phyloP scores from a whole-genome alignment of 2,329 filamentous ascomycete species.

The Talaromyces albobiverticillius region DNA sequence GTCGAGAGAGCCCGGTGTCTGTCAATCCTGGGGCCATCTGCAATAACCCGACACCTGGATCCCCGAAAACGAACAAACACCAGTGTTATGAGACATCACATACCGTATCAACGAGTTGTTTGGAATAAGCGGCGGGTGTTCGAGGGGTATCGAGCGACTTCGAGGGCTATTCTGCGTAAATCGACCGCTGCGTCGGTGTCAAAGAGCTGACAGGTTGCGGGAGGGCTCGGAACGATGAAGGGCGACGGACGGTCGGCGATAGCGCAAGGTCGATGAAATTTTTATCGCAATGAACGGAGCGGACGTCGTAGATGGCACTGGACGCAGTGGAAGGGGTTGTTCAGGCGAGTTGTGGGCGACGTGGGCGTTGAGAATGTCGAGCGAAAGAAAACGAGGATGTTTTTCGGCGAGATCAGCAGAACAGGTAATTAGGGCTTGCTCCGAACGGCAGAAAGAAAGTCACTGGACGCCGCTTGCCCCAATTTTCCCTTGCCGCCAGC shows the following conservation, averaged over 20 bases:
- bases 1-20: not conserved
- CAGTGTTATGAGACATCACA: not conserved
- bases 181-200: constrained; percentile 4
- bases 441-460: constrained; percentile 22
- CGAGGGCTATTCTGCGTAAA: not conserved
- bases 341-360: not conserved
- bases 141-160: not conserved
- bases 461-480: constrained; percentile 30
- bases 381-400: constrained; percentile 15
- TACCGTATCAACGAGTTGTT: not conserved
- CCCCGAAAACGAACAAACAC: not conserved
- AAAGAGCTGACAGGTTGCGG: constrained; percentile 10
- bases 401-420: constrained; percentile 17
- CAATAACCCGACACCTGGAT: constrained; percentile 2
- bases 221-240: constrained; percentile 12
- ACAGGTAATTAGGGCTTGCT: constrained; percentile 39
- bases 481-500: constrained; percentile 14
- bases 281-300: constrained; percentile 1
- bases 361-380: constrained; percentile 5
- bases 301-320: not conserved
- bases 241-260: constrained; percentile 8
- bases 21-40: constrained; percentile 3
- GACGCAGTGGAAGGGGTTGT: not conserved
- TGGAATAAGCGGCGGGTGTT: not conserved
- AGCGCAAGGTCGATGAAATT: not conserved